phyloP scores from a whole-genome alignment of 129 eudicot species.

The Scalesia atractyloides region DNA sequence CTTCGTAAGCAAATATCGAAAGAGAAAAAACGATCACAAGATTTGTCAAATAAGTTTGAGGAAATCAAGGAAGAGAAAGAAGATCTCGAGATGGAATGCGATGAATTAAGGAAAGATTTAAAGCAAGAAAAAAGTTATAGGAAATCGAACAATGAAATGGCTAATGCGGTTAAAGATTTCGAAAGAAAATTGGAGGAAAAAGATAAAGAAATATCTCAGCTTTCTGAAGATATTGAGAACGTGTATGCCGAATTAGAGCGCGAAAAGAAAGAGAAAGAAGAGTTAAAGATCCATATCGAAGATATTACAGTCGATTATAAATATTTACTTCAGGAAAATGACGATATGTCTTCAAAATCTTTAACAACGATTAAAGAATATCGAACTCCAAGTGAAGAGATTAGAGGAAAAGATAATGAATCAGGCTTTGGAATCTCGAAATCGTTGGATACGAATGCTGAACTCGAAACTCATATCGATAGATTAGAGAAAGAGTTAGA shows the following conservation, averaged over 20 bases:
- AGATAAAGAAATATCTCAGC: conserved; percentile 42
- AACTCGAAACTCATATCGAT: conserved; percentile 57
- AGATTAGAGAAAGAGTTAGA: conserved; percentile 69
- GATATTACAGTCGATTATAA: conserved; percentile 54
- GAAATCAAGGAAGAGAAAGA: conserved; percentile 59
- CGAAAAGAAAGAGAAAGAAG: conserved; percentile 63
- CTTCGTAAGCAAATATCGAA: conserved; percentile 77
- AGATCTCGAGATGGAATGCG: conserved; percentile 55
- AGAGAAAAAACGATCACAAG: conserved; percentile 75
- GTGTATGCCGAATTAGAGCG: conserved; percentile 58
- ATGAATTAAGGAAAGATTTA: conserved; percentile 44
- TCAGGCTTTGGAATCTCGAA: conserved; percentile 58
- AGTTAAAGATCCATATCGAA: conserved; percentile 44
- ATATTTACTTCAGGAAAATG: conserved; percentile 52
- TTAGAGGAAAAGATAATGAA: conserved; percentile 56
- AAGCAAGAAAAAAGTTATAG: conserved; percentile 50
- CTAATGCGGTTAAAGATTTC: conserved; percentile 61
- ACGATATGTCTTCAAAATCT: conserved; percentile 44
- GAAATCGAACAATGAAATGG: conserved; percentile 58
- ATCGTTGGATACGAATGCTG: conserved; percentile 50
- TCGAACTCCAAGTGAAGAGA: conserved; percentile 50
- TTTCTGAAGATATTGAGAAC: conserved; percentile 41
- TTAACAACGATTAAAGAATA: conserved; percentile 48
- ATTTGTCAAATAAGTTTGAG: conserved; percentile 42
- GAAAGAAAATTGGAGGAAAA: conserved; percentile 56